Evolutionary conservation across 1,284 basidiomycete genomes (phyloP).

Genomic region (Xerocomus minutiporus): DNA sequence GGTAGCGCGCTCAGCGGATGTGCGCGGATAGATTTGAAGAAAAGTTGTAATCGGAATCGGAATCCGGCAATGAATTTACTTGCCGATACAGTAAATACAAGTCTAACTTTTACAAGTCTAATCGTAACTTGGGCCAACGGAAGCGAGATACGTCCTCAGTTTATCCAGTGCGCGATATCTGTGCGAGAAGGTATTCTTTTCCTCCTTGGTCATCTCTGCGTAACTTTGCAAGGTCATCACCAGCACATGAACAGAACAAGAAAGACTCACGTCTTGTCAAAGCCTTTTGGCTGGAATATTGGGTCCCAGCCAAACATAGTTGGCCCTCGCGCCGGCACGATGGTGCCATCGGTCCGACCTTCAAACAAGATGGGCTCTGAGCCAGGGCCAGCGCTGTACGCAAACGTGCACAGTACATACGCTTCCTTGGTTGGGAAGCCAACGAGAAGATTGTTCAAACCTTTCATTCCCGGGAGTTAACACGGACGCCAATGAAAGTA

Average conservation of each 20-base stretch:
- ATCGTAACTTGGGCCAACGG: not conserved
- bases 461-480: constrained; percentile 33
- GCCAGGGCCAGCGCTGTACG: constrained; percentile 83
- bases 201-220: constrained; percentile 85
- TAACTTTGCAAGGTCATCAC: constrained; percentile 52
- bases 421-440: constrained; percentile 84
- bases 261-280: constrained; percentile 67
- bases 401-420: constrained; percentile 93
- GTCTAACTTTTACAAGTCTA: constrained; percentile 1
- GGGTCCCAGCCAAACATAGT: constrained; percentile 88
- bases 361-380: constrained; percentile 86
- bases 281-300: constrained; percentile 77
- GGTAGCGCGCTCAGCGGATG: not conserved
- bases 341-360: constrained; percentile 81
- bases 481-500: constrained; percentile 25
- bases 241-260: not conserved
- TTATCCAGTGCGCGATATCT: constrained; percentile 84
- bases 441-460: constrained; percentile 80
- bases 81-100: not conserved
- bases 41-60: constrained; percentile 25
- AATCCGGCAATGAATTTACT: constrained; percentile 14
- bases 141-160: constrained; percentile 62
- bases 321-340: constrained; percentile 83
- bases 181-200: constrained; percentile 91
- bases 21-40: not conserved